A percentile compares a stretch with the other conserved stretches of the same genome.
Conservation (phyloP, 441 rosid genomes). For the Sinapis alba region DNA sequence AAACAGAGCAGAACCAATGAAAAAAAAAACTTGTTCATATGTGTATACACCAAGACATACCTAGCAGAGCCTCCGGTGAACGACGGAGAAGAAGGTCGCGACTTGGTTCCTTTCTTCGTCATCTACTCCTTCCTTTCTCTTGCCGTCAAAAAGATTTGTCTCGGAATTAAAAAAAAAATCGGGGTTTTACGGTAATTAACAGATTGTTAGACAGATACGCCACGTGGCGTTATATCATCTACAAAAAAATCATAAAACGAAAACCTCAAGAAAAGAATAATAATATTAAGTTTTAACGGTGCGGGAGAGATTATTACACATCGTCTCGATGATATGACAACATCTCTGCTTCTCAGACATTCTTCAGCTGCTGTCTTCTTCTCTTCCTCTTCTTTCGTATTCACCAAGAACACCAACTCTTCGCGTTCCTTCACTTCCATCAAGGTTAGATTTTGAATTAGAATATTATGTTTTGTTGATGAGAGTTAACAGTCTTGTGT, state of each 20-base stretch:
- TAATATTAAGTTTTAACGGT: background rate
- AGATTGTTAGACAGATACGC: background rate
- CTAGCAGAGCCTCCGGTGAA: constrained; percentile 22
- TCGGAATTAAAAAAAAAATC: background rate
- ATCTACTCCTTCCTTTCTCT: constrained; percentile 16
- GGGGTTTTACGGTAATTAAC: constrained; percentile 6
- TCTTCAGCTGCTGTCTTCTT: constrained; percentile 28
- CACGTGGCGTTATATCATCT: constrained; percentile 29
- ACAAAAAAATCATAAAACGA: background rate
- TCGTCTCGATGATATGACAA: constrained; percentile 45
- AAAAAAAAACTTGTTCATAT: background rate
- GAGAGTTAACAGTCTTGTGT: background rate
- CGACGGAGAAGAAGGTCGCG: constrained; percentile 38
- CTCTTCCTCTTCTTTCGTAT: constrained; percentile 9
- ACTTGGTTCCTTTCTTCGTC: constrained; percentile 56
- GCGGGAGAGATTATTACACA: background rate
- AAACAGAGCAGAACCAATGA: background rate
- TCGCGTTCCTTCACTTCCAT: constrained; percentile 41
- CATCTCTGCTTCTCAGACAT: constrained; percentile 42
- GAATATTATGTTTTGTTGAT: background rate
- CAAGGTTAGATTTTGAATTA: constrained; percentile 41
- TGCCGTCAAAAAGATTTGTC: background rate
- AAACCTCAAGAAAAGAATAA: background rate
- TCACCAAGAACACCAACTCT: constrained; percentile 27
- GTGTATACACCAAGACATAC: constrained; percentile 16